Conservation (phyloP, 2,329 filamentous ascomycete species). For the Tolypocladium tropicale region DNA sequence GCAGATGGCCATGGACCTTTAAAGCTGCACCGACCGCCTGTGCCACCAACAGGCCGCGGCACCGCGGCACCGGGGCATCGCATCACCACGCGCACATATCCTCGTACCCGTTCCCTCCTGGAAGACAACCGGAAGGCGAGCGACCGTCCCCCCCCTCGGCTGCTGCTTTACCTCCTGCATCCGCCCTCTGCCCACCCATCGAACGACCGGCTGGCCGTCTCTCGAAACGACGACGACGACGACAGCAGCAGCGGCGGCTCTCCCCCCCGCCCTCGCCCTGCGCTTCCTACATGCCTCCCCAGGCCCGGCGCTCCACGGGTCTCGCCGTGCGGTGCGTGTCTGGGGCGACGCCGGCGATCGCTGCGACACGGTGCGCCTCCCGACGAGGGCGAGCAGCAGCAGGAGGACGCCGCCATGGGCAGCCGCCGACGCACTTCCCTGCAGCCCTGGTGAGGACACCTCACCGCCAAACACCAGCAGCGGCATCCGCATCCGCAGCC, state of each 20-base stretch:
- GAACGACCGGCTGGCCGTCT: no score
- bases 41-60: no score
- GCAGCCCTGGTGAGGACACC: neutral
- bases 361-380: neutral
- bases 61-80: no score
- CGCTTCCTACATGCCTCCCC: conserved; percentile 17
- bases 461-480: neutral
- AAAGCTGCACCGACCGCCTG: neutral
- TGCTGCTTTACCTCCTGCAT: neutral
- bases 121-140: no score
- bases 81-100: no score
- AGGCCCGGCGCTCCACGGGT: conserved; percentile 19
- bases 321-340: conserved; percentile 11
- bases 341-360: neutral
- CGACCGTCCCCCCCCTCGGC: neutral
- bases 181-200: neutral
- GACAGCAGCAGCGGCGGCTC: neutral
- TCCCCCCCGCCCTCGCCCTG: neutral
- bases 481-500: neutral
- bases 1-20: no score
- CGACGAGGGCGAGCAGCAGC: neutral
- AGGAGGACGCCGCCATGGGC: neutral
- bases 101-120: neutral
- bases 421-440: neutral
- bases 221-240: no score